Evolutionary conservation across 768 basidiomycete species (phyloP).

Genomic region (Amanita exitialis): DNA sequence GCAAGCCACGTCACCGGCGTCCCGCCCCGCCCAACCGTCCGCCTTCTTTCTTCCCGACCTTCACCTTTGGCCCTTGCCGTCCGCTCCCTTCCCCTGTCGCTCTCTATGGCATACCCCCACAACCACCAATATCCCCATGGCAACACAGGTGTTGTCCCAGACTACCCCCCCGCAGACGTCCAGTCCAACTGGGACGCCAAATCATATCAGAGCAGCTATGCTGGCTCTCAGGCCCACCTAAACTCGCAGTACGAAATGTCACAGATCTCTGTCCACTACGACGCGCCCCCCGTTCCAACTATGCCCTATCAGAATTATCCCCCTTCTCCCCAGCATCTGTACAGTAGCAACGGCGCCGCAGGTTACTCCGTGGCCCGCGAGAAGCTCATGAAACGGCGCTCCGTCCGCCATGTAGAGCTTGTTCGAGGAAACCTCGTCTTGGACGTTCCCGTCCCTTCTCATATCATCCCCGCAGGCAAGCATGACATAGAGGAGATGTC

Average conservation of each 20-base stretch:
- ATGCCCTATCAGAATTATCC: constrained; percentile 55
- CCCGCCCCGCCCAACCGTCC: neutral
- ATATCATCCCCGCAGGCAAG: constrained; percentile 64
- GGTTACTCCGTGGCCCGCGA: constrained; percentile 66
- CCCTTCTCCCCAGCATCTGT: constrained; percentile 39
- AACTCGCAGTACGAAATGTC: constrained; percentile 50
- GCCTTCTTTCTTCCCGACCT: neutral
- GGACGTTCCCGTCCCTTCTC: constrained; percentile 71
- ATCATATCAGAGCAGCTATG: constrained; percentile 55
- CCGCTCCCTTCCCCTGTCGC: constrained; percentile 12
- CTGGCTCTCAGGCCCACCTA: constrained; percentile 67
- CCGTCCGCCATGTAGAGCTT: constrained; percentile 70
- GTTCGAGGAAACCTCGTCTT: constrained; percentile 78
- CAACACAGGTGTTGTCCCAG: constrained; percentile 21
- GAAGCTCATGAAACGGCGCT: constrained; percentile 75
- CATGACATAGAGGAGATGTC: constrained; percentile 60
- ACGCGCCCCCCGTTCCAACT: constrained; percentile 43
- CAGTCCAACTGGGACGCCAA: constrained; percentile 34
- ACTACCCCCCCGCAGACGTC: constrained; percentile 31
- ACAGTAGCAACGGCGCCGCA: constrained; percentile 32
- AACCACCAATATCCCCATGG: constrained; percentile 35
- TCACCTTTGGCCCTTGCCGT: constrained; percentile 11
- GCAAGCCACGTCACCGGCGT: neutral
- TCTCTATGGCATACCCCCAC: constrained; percentile 43
- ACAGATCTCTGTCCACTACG: constrained; percentile 25